phyloP scores from a whole-genome alignment of 2,329 filamentous ascomycete species.

The Hymenoscyphus occultus region DNA sequence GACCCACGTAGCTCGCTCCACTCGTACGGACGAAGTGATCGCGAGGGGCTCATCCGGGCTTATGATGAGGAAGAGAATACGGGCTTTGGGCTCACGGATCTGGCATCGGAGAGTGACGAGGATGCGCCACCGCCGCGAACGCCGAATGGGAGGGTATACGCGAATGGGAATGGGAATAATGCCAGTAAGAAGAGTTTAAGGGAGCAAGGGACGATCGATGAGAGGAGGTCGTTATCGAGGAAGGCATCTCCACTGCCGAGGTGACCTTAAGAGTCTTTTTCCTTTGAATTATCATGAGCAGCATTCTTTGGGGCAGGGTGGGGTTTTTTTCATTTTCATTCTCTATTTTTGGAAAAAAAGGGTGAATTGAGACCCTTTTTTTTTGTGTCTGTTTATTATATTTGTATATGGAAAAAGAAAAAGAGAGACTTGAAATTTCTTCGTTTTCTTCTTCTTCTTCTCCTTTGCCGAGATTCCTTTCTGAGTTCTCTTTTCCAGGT shows the following conservation, averaged over 20 bases:
- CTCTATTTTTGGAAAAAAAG: constrained; percentile 2
- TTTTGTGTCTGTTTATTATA: constrained; percentile 16
- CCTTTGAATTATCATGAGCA: background rate
- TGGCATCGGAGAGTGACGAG: constrained; percentile 74
- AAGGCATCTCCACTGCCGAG: constrained; percentile 25
- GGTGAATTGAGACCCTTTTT: background rate
- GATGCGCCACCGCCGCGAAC: constrained; percentile 38
- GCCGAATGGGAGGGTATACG: constrained; percentile 29
- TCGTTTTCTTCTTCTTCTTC: too few relatives aligned
- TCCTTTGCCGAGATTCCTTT: too few relatives aligned
- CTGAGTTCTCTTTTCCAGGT: too few relatives aligned
- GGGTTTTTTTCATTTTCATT: background rate
- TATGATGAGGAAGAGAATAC: constrained; percentile 81
- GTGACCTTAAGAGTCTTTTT: constrained; percentile 17
- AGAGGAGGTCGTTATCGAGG: constrained; percentile 16
- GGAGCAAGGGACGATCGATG: constrained; percentile 26
- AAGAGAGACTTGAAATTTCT: too few relatives aligned
- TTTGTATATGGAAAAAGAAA: constrained; percentile 25
- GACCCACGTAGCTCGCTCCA: constrained; percentile 61
- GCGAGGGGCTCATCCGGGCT: constrained; percentile 79
- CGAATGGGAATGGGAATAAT: constrained; percentile 37
- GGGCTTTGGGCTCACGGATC: constrained; percentile 73
- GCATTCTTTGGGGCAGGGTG: background rate
- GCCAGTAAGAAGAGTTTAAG: constrained; percentile 32
- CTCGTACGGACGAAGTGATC: constrained; percentile 58